Evolutionary conservation across 331 rosid species (phyloP), one percentile per base, ranked within the genome.

Genomic region (Telfairia occidentalis): DNA sequence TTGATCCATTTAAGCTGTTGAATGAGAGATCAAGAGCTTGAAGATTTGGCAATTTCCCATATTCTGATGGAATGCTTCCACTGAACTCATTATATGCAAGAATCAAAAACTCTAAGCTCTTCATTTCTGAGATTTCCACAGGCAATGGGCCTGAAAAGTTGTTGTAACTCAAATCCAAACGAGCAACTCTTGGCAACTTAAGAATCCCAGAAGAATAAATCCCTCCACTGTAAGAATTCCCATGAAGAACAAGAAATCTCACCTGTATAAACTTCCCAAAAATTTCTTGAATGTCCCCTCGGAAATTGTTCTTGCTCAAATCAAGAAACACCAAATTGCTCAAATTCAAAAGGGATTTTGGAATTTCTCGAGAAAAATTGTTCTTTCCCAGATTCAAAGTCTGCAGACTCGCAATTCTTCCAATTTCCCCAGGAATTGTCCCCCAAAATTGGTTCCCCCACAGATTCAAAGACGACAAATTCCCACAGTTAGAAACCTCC

Each of bases 1-100:
- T 90, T 57, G 90, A 46, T 11, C 97, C 99, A n/a, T 49, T 87
- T 80, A 95, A 61, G 42, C 28, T 77, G 88, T 95, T 95, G 79
- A 64, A 90, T 40, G 90, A 82, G 42, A 95, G 92, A 77, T 95
- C 99, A n/a, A 92, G 89, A 71, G 93, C 93, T 82, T 95, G 99
- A 21, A 95, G 88, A 21, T 52, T 40, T 19, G 19, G 5, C 82
- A 85, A 77, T 58, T 83, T 86, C 71, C 97, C 97, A 26, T 59
- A 87, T 52, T 83, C 90, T 0, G 71, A 69, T 32, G 99, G 97
- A 70, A 95, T 88, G 46, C 80, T 42, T 12, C 92, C 96, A 69
- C 30, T 82, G 89, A 95, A 95, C n/a, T 89, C 58, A 87, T 95
- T 95, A 61, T 72, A n/a, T 50, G 96, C 92, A 40, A 95, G 86